A percentile compares a stretch with the other conserved stretches of the same genome.
Evolutionary conservation across 371 early-diverging fungal genomes (phyloP).

Genomic region (Saksenaea oblongispora): DNA sequence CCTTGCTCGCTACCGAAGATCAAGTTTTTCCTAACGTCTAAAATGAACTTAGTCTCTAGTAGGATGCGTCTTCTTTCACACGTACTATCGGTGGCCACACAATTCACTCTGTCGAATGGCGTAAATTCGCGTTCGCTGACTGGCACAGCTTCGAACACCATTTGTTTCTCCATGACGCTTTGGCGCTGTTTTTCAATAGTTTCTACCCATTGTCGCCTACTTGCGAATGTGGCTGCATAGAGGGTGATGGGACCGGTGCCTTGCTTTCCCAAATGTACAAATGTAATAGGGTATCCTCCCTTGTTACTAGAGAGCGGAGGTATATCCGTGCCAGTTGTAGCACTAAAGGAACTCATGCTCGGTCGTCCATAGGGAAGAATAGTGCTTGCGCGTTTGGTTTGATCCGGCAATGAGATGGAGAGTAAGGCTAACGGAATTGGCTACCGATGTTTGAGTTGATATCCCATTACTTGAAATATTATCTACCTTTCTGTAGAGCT

Average conservation of each 20-base stretch:
- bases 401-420: constrained; percentile 66
- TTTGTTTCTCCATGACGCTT: constrained; percentile 54
- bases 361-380: constrained; percentile 37
- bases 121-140: constrained; percentile 38
- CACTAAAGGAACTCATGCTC: constrained; percentile 18
- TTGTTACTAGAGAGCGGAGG: constrained; percentile 21
- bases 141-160: constrained; percentile 60
- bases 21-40: constrained; percentile 20
- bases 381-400: constrained; percentile 33
- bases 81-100: constrained; percentile 38
- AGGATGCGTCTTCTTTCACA: background rate
- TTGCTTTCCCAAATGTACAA: constrained; percentile 78
- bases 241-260: constrained; percentile 68
- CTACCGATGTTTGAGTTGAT: constrained; percentile 40
- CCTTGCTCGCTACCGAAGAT: constrained; percentile 28
- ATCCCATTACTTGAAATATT: background rate
- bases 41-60: background rate
- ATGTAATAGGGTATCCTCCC: constrained; percentile 63
- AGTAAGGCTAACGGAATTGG: constrained; percentile 82
- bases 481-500: constrained; percentile 39
- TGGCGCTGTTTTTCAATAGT: constrained; percentile 77
- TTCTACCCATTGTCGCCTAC: constrained; percentile 82
- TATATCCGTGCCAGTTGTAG: constrained; percentile 14
- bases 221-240: constrained; percentile 72
- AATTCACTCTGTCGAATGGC: constrained; percentile 38